Evolutionary conservation across 139 green algal species (phyloP), one percentile per base, ranked within the genome.

Genomic region (Nannochloris sp.): DNA sequence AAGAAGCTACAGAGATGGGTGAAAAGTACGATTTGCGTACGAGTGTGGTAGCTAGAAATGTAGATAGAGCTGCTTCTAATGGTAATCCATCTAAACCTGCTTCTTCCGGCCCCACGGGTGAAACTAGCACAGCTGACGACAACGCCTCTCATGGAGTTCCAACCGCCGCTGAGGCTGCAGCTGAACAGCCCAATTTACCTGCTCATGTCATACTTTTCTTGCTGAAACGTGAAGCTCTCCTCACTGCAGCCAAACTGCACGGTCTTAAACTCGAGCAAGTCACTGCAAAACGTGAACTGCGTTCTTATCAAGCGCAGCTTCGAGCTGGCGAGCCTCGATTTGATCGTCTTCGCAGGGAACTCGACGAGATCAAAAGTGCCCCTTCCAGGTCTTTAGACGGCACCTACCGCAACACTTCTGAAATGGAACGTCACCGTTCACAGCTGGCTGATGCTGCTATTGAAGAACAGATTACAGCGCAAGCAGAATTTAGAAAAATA

Each of bases 381-480:
- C 86, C 82, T 6, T 48, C n/a, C 15, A 29, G 80, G 2, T 75
- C 77, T 37, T 55, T 88, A 60, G 83, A 91, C 47, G 80, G 81
- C 60, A 83, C 81, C 23, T 92, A 88, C 70, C 74, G 87, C 33
- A 83, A 61, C 13, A 70, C 81, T 19, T 79, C 84, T 7, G 88
- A 95, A 68, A 89, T 89, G 81, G 88, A 95, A 73, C 77, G 88
- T 3, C 84, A 95, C 62, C 65, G 83, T 13, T 60, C 73, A 4
- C 78, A 87, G 73, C 64, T 89, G 32, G 76, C 81, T 31, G 85
- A 92, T 51, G 79, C 81, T 2, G 78, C 81, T 27, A 87, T 91
- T 38, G 84, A 87, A 60, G 84, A 89, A 74, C 87, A 93, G 81
- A 73, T 95, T 29, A 83, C 89, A 62, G 83, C 89, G n/a, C 88